Percentiles rank a stretch among this genome's conserved stretches.
phyloP scores from a whole-genome alignment of 345 rosid species.

The Bruguiera parviflora region DNA sequence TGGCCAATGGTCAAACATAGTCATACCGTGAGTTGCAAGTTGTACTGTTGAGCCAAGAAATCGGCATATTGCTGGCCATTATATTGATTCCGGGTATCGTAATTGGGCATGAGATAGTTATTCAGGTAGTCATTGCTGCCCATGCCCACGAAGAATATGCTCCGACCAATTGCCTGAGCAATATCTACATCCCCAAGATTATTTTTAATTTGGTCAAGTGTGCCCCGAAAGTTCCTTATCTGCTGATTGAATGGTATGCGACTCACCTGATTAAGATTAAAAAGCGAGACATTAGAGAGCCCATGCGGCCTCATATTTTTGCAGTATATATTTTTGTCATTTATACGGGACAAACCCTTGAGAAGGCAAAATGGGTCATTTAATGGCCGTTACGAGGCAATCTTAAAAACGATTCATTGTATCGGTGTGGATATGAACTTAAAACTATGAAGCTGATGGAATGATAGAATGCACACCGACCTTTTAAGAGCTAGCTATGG shows the following conservation, averaged over 20 bases:
- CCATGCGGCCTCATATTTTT: too few species aligned
- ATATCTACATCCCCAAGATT: conserved; percentile 55
- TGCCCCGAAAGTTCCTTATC: conserved; percentile 69
- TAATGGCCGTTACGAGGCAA: neutral
- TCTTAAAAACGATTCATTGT: neutral
- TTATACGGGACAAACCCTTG: conserved; percentile 1
- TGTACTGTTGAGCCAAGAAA: conserved; percentile 62
- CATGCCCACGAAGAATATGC: conserved; percentile 89
- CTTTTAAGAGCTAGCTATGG: too few species aligned
- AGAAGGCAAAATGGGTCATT: neutral
- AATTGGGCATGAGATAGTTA: conserved; percentile 98
- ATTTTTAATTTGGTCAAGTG: conserved; percentile 61
- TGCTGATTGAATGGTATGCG: conserved; percentile 85
- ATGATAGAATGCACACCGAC: too few species aligned
- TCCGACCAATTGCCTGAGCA: conserved; percentile 43
- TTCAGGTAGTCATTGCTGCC: conserved; percentile 97
- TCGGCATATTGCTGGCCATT: conserved; percentile 68
- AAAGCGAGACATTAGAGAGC: neutral
- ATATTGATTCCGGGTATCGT: conserved; percentile 60
- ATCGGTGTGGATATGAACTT: too few species aligned
- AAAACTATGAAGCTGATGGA: too few species aligned
- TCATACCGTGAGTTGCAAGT: conserved; percentile 61
- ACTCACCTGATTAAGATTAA: conserved; percentile 53
- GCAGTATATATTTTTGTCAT: neutral
- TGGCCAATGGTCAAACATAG: neutral